Base-by-base conservation (phyloP, 176 grass and related monocot genomes). In the Paspalum notatum region DNA sequence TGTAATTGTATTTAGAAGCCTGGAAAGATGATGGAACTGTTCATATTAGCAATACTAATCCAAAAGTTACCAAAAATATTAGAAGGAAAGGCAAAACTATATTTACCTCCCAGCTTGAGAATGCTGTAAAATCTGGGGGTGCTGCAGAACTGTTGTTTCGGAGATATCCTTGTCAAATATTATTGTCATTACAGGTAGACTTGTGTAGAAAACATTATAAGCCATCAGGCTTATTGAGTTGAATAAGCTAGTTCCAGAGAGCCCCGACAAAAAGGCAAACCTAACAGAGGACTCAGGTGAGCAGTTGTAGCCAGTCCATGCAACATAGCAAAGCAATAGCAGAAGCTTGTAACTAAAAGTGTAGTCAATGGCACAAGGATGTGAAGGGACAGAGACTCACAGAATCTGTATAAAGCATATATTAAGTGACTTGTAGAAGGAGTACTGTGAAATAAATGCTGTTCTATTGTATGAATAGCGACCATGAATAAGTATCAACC, bases 161-260 rank as follows among this genome's bases (percentile, higher is more conserved):
- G 75, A 87, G 22, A 94, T 76, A 86, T 98, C 95, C 74, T 98
- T 98, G 88, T 98, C 95, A 74, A 98, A 89, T 85, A 98, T 87
- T 80, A 75, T 88, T 59, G 88, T 86, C 81, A 92, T 79, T 46
- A 91, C 92, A 32, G 92, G 92, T 78, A 94, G 68, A 82, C 92
- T 98, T 72, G 95, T 98, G 59, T 98, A 98, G 55, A 98, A 94
- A 79, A 98, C 95, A 62, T 94, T 98, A 90, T 98, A 98, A 21
- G 95, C 95, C 95, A 94, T 98, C 74, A 92, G 82, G 74, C 92
- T 94, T 66, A 94, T 62, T 1, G 95, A 98, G 68, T 98, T 92
- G 77, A 98, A 94, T 63, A 94, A 69, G 75, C 95, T 98, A 65
- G 90, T 94, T 68, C 95, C 92, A 67, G 90, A 98, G 41, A 98